Evolutionary conservation across 176 grass and related monocot genomes (phyloP), one percentile per base, ranked within the genome.

Genomic region (Ensete glaucum): DNA sequence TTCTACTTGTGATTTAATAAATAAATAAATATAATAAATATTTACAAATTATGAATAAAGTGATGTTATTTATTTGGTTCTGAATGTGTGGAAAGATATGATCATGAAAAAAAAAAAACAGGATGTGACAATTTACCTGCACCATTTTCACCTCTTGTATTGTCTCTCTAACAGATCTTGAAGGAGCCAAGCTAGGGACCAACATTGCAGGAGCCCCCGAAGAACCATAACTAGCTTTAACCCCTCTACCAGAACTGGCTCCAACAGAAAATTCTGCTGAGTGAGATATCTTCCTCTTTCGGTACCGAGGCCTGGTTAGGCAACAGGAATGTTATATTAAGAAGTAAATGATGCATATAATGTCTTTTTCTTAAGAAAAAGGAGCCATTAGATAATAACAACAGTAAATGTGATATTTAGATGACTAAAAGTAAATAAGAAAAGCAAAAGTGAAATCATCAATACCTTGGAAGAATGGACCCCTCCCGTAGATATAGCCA

Each of bases 61-160:
- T 23, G 22, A 23, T 23, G 22, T 23, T 23, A 23, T 23, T 23
- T 23, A 23, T 23, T 23, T 23, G 22, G 22, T 23, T 23, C 22
- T 23, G 22, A 23, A 23, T 23, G 22, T 23, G 22, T 23, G 22
- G 22, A 23, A 23, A 23, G 22, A 23, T 23, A 23, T 23, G 22
- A 23, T 23, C 22, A 0, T 23, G 22, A 23, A 23, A 23, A 23
- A 23, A 23, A 23, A 23, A 23, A 23, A 23, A 23, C 22, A 23
- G 22, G 22, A 23, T 23, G 22, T 23, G 22, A 23, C 22, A 23
- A 23, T 23, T 23, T 72, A 96, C 93, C 93, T 92, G 93, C 69
- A 96, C 83, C 93, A 96, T 88, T 81, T 96, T 96, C 56, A 92
- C 93, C 83, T 92, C 93, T 22, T 96, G 93, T 88, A 96, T 96